Conservation (phyloP, 208 protist species). For the Tritrichomonas foetus region DNA sequence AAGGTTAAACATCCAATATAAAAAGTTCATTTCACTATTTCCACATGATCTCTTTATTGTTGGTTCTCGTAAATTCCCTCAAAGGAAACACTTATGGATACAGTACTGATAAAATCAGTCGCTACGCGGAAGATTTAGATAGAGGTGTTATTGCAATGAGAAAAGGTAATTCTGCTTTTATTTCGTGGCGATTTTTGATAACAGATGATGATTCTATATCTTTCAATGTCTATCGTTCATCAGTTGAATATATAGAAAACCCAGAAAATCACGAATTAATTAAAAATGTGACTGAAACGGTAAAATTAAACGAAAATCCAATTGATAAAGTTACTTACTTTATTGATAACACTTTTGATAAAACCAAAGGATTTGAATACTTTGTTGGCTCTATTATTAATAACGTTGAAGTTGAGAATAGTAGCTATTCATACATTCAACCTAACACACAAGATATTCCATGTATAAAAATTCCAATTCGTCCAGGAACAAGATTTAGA, state of each 20-base stretch:
- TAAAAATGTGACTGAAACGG: too few relatives aligned
- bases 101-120: background rate
- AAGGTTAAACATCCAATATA: too few relatives aligned
- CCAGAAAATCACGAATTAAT: too few relatives aligned
- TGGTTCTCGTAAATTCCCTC: too few relatives aligned
- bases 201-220: background rate
- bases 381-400: background rate
- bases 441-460: background rate
- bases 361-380: background rate
- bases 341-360: background rate
- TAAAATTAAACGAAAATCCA: background rate
- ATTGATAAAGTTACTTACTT: background rate
- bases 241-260: background rate
- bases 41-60: too few relatives aligned
- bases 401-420: background rate
- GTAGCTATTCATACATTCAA: background rate
- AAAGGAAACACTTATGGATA: conserved; percentile 18
- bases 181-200: background rate
- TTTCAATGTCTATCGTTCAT: background rate
- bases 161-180: background rate
- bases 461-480: background rate
- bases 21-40: too few relatives aligned
- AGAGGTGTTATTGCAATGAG: background rate
- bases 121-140: background rate
- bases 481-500: background rate